These are phyloP conservation scores for Coniella vitis DNA, from an alignment of 2,329 filamentous ascomycete species.

Conservation along the genomic window DNA sequence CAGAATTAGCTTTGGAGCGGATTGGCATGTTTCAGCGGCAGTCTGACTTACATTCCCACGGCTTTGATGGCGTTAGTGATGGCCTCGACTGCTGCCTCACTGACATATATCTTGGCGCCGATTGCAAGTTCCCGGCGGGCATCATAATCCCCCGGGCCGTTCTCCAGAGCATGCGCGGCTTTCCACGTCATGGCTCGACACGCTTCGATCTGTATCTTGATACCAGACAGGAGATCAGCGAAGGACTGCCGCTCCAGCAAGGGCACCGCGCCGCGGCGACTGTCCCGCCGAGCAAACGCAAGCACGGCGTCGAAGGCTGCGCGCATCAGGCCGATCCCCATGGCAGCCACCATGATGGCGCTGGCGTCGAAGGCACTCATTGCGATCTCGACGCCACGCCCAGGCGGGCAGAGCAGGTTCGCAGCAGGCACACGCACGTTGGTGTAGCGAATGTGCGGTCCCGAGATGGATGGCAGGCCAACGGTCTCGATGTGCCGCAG, in stretches of 20 bases:
- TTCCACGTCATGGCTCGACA: constrained; percentile 39
- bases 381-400: constrained; percentile 35
- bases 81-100: constrained; percentile 39
- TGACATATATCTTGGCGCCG: constrained; percentile 43
- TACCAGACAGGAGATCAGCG: constrained; percentile 36
- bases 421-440: constrained; percentile 39
- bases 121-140: constrained; percentile 36
- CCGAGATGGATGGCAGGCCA: constrained; percentile 41
- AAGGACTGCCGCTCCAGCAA: constrained; percentile 43
- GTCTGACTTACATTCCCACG: constrained; percentile 42
- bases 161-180: constrained; percentile 35
- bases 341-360: constrained; percentile 46
- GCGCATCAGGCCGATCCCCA: constrained; percentile 47
- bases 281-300: constrained; percentile 40
- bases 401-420: constrained; percentile 39
- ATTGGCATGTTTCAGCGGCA: too few relatives aligned
- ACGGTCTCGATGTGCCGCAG: constrained; percentile 36
- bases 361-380: constrained; percentile 34
- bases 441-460: constrained; percentile 41
- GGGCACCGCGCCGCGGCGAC: constrained; percentile 35
- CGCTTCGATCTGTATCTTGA: constrained; percentile 19
- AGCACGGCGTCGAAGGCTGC: constrained; percentile 45
- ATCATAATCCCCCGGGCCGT: constrained; percentile 31
- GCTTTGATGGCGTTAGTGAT: constrained; percentile 42
- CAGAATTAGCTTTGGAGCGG: too few relatives aligned